phyloP scores from a whole-genome alignment of 139 green algal genomes.

The Chlorella vulgaris region DNA sequence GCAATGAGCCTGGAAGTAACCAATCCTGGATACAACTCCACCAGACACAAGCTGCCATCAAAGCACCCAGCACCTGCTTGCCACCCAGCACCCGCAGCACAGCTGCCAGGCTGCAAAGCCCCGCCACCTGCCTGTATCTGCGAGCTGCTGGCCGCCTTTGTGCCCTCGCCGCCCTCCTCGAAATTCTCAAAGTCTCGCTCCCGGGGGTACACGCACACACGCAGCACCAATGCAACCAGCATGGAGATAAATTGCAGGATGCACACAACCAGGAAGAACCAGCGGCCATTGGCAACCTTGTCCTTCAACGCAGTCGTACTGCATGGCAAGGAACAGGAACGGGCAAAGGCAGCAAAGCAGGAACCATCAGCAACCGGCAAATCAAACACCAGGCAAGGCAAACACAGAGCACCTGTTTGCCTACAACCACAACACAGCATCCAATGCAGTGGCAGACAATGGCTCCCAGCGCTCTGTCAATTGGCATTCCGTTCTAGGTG shows the following conservation, averaged over 20 bases:
- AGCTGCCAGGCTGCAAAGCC: background rate
- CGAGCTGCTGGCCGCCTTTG: background rate
- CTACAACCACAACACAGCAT: background rate
- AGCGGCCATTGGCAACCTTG: constrained; percentile 18
- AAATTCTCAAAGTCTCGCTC: constrained; percentile 32
- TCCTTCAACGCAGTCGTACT: background rate
- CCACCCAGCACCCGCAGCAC: background rate
- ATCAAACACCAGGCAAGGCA: no score
- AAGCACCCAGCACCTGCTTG: background rate
- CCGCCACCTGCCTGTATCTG: constrained; percentile 8
- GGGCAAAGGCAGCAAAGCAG: background rate
- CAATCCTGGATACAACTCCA: background rate
- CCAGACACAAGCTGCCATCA: background rate
- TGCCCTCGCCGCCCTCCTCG: constrained; percentile 17
- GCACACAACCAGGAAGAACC: constrained; percentile 32
- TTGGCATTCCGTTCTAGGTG: no score
- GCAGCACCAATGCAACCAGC: constrained; percentile 25
- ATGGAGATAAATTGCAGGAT: constrained; percentile 24
- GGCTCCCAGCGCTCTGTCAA: no score
- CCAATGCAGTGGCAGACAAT: no score
- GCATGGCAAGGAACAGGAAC: background rate
- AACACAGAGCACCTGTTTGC: no score
- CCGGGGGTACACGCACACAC: constrained; percentile 8
- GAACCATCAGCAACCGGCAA: no score
- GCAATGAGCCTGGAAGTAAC: background rate